phyloP scores from a whole-genome alignment of 2,329 filamentous ascomycete species.

The Dothistroma septosporum region DNA sequence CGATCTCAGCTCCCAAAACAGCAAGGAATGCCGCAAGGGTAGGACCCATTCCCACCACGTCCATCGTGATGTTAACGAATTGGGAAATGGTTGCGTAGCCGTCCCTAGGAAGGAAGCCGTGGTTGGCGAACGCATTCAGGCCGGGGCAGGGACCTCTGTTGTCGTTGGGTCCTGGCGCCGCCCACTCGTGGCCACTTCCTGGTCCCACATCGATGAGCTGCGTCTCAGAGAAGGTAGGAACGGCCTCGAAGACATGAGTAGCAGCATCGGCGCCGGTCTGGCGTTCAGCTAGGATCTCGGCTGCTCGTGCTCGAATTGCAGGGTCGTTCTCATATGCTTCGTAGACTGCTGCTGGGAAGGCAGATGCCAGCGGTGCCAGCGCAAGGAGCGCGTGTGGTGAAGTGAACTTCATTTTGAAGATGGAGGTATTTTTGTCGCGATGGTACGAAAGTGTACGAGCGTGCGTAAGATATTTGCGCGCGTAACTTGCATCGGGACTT shows the following conservation, averaged over 20 bases:
- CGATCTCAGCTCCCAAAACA: slow-evolving; percentile 31
- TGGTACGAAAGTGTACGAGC: too few species aligned
- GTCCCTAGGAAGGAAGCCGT: slow-evolving; percentile 31
- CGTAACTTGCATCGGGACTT: not conserved
- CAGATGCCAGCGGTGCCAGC: slow-evolving; percentile 11
- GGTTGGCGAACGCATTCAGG: slow-evolving; percentile 32
- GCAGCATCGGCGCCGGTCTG: slow-evolving; percentile 19
- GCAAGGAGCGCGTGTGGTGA: slow-evolving; percentile 2
- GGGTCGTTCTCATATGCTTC: slow-evolving; percentile 11
- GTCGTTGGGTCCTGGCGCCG: slow-evolving; percentile 27
- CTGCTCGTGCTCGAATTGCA: slow-evolving; percentile 10
- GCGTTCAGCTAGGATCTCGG: slow-evolving; percentile 10
- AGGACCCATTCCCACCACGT: slow-evolving; percentile 35
- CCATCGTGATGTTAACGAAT: slow-evolving; percentile 29
- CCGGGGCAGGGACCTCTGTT: slow-evolving; percentile 22
- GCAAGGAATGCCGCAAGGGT: slow-evolving; percentile 33
- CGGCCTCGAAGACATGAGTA: slow-evolving; percentile 20
- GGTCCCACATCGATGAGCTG: slow-evolving; percentile 27
- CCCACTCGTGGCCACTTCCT: slow-evolving; percentile 26
- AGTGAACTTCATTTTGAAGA: slow-evolving; percentile 9
- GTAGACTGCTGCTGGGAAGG: slow-evolving; percentile 14
- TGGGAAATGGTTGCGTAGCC: slow-evolving; percentile 32
- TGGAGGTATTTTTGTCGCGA: not conserved
- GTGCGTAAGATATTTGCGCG: not conserved
- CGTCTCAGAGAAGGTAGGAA: slow-evolving; percentile 24